A percentile compares a stretch with the other conserved stretches of the same genome.
Conservation (phyloP, 1,284 basidiomycete genomes). For the Ustilago sp. region DNA sequence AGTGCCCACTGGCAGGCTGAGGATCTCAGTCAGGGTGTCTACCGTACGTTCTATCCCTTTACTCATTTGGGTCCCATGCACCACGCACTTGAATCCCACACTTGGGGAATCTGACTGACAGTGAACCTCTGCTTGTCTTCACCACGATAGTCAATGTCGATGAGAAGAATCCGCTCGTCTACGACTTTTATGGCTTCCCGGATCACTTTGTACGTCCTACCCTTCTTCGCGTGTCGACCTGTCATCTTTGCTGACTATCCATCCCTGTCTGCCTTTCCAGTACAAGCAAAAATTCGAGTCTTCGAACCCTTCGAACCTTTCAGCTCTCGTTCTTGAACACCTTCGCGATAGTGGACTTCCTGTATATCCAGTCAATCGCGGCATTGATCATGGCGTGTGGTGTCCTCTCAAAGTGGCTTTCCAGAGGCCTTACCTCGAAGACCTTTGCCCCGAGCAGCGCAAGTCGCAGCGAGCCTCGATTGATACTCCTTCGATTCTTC, state of each 20-base stretch:
- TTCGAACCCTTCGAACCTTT: constrained; percentile 56
- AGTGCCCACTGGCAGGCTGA: constrained; percentile 72
- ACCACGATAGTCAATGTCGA: constrained; percentile 64
- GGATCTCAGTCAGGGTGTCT: constrained; percentile 52
- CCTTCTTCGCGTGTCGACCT: no score
- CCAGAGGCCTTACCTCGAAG: constrained; percentile 39
- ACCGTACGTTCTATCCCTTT: constrained; percentile 17
- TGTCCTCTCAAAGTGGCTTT: constrained; percentile 71
- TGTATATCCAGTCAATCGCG: constrained; percentile 59
- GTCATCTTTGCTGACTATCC: background rate
- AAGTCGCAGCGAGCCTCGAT: constrained; percentile 16
- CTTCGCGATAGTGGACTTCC: constrained; percentile 43
- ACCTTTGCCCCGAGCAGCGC: constrained; percentile 24
- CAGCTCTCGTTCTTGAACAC: constrained; percentile 61
- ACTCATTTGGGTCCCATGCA: background rate
- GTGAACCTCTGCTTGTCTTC: background rate
- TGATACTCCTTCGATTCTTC: constrained; percentile 45
- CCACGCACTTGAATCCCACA: background rate
- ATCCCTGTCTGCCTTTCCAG: constrained; percentile 10
- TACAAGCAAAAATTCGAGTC: constrained; percentile 70
- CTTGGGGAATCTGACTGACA: background rate
- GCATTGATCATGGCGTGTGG: constrained; percentile 72
- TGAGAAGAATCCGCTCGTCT: constrained; percentile 69
- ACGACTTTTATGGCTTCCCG: constrained; percentile 72
- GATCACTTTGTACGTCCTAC: constrained; percentile 30